Conservation (phyloP, 495 filamentous ascomycete species). For the Margaritispora aquatica region DNA sequence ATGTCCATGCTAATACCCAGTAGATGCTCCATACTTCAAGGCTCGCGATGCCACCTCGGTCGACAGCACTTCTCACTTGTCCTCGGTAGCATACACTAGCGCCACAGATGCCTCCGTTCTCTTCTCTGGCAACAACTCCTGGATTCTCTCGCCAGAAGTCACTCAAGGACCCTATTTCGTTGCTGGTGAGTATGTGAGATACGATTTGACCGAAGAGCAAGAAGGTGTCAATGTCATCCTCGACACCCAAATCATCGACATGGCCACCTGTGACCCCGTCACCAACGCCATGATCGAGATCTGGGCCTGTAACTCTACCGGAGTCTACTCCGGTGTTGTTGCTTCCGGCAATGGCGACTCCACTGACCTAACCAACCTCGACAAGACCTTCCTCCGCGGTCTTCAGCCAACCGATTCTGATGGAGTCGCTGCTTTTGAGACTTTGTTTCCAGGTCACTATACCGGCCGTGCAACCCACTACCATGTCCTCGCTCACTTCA, state of each 20-base stretch:
- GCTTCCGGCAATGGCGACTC: constrained; percentile 41
- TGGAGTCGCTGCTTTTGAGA: constrained; percentile 43
- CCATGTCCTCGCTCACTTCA: constrained; percentile 46
- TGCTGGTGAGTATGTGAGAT: constrained; percentile 44
- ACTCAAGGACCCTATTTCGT: constrained; percentile 48
- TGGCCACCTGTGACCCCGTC: constrained; percentile 49
- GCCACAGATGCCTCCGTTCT: constrained; percentile 24
- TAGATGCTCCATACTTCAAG: constrained; percentile 26
- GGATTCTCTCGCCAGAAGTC: constrained; percentile 40
- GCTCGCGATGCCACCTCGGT: constrained; percentile 26
- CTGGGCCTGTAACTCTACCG: constrained; percentile 41
- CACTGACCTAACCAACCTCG: constrained; percentile 30
- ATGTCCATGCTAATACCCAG: background rate
- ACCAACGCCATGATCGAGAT: constrained; percentile 46
- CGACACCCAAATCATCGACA: constrained; percentile 50
- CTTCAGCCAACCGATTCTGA: constrained; percentile 42
- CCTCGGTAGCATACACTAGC: constrained; percentile 26
- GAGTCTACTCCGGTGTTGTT: constrained; percentile 51
- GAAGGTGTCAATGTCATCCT: constrained; percentile 45
- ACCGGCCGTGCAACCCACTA: constrained; percentile 48
- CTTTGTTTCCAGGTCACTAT: constrained; percentile 53
- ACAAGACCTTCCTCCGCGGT: constrained; percentile 38
- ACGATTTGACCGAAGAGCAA: constrained; percentile 41
- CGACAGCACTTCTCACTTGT: constrained; percentile 26
- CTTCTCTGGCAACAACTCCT: constrained; percentile 42